Evolutionary conservation across 192 early-diverging fungal species (phyloP), one percentile per base, ranked within the genome.

Genomic region (Coemansia sp.): DNA sequence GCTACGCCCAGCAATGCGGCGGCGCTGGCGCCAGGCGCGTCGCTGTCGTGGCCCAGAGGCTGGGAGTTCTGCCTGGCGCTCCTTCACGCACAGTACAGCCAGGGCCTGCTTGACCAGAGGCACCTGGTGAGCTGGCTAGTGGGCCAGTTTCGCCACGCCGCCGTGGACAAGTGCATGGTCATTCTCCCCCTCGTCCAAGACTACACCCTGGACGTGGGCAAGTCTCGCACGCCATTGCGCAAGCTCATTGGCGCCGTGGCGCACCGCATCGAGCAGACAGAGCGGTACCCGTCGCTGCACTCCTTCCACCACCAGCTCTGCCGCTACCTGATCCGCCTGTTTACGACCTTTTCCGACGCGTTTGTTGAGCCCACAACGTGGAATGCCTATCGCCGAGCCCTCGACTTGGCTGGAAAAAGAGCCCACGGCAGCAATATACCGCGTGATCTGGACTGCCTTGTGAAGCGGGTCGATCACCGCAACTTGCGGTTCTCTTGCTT

Each of bases 331-430:
- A 29, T 52, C 11, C 29, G 39, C n/a, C 60, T 82, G 33, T 75
- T 82, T 56, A 36, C 44, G 18, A 33, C 38, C 6, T 70, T 60
- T 35, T 63, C 74, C 1, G 81, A 82, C 26, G 74, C 69, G 15
- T 82, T 82, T 61, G 68, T 82, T 4, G 81, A 79, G 38, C 81
- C 81, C 6, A 44, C 70, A 14, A 69, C 71, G 3, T 82, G 81
- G 81, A 10, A 15, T 9, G 50, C 56, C 10, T 67, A 70, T 52
- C 35, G 32, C 21, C 15, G 60, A 8, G 63, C 67, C 2, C 60
- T 76, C 8, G 33, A 35, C 0, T 24, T 57, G 14, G 38, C 35
- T 34, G 53, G 68, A 15, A 32, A 53, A 12, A 29, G 29, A 19
- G 29, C 27, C 11, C 14, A 50, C 34, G 33, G 52, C 52, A 32